Evolutionary conservation across 805 yeast species (phyloP), one percentile per base, ranked within the genome.

Genomic region (Vanderwaltozyma polyspora): DNA sequence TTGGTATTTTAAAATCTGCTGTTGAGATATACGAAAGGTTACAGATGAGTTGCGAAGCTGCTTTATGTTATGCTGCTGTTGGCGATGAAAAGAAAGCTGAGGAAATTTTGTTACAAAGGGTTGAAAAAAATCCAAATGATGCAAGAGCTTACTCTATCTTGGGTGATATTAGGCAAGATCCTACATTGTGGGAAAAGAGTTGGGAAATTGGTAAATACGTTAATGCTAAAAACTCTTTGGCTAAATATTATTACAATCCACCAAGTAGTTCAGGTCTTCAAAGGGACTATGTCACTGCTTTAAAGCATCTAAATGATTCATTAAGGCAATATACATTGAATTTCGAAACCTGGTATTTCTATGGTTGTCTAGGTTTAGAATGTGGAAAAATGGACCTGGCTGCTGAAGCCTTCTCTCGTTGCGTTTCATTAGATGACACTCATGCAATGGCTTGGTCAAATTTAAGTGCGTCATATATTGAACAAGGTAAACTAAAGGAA

Each of bases 371-470:
- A 36, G 95, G 93, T 0, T 63, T 91, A 32, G 95, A 85, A 51
- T 57, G 74, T 11, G 67, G 62, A 6, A 74, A 79, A 45, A 82
- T 70, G 61, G 80, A 76, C 17, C 58, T 81, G 29, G 94, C 96
- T 0, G 77, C 94, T 0, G 93, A 83, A 51, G 95, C 95, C 0
- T 87, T 91, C 53, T 79, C 94, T 1, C 67, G 96, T 48, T 85
- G 95, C 61, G 87, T 86, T 22, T 66, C 94, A 0, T 54, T 87
- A 25, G 95, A 86, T 53, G 94, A 82, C 17, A 68, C 77, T 0
- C 85, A 76, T 48, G 66, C 87, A 2, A 75, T 75, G 51, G 74
- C 94, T 2, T 91, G 98, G 98, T 77, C 94, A 9, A 91, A 91
- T 51, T 66, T 91, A 46, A 85, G 94, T 5, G 76, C 91, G 9